Evolutionary conservation across 805 yeast genomes (phyloP).

Genomic region (Kazachstania africana): DNA sequence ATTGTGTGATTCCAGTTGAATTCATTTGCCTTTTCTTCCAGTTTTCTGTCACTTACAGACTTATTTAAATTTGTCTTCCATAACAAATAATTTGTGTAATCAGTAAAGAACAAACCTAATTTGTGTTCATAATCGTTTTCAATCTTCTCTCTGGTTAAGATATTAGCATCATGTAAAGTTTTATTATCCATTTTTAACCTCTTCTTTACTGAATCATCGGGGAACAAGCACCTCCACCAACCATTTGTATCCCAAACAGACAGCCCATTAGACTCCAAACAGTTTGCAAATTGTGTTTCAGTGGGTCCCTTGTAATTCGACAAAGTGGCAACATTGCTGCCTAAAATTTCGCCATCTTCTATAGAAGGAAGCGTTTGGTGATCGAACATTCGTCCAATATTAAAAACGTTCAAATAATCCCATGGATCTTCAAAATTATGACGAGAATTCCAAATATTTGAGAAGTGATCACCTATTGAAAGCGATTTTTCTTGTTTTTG

Average conservation of each 20-base stretch:
- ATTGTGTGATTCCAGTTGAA: neutral
- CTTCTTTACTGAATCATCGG: conserved; percentile 32
- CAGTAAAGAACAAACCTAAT: conserved; percentile 51
- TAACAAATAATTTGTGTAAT: conserved; percentile 49
- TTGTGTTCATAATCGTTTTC: conserved; percentile 32
- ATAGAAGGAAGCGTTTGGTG: too few species aligned
- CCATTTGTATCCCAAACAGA: conserved; percentile 80
- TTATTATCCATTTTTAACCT: conserved; percentile 13
- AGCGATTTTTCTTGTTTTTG: too few species aligned
- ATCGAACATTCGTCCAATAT: too few species aligned
- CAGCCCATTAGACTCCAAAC: conserved; percentile 53
- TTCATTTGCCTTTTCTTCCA: neutral
- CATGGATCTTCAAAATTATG: too few species aligned
- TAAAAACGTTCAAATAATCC: too few species aligned
- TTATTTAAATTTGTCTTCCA: conserved; percentile 53
- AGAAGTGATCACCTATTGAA: too few species aligned
- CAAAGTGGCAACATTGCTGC: too few species aligned
- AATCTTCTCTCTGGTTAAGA: conserved; percentile 51
- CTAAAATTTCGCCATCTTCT: too few species aligned
- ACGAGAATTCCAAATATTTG: too few species aligned
- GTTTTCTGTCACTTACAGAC: conserved; percentile 21
- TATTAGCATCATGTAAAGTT: conserved; percentile 21
- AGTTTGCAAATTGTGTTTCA: conserved; percentile 44
- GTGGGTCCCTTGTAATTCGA: conserved; percentile 48
- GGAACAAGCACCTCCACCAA: conserved; percentile 85